Base-by-base conservation (phyloP, 352 stramenopile genomes). In the Paralagenidium karlingii region DNA sequence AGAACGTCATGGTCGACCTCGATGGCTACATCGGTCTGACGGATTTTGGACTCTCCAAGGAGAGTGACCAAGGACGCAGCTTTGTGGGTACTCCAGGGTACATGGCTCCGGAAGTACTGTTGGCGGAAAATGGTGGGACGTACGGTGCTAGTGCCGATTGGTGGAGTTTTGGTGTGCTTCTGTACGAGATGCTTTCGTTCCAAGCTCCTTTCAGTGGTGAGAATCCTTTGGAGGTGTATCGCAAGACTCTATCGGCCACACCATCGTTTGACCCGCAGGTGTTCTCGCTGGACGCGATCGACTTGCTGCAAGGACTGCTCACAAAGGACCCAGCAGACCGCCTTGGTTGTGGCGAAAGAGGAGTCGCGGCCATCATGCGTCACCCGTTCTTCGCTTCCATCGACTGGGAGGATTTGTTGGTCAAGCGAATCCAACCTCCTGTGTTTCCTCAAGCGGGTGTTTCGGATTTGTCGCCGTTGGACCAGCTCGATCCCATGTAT, bases 201-300 rank as follows among this genome's bases (percentile, higher is more conserved):
- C 85, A 79, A 36, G 70, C 79, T 31, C 79, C 79, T 19, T 99
- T 98, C 55, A 33, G 21, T 22, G 15, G 26, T 26, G 19, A 53
- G 16, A 68, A 85, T 45, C 80, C 95, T 9, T 78, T 94, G 33
- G 63, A 87, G 46, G 68, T 99, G 22, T 99, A 98, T 54, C 81
- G 93, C 44, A 98, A 98, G 60, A 99, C 99, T 45, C 70, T 93
- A 36, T 73, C 78, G 26, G 76, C 76, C 15, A 68, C 96, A 26
- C 73, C 97, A 7, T 65, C 64, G 20, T 99, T 97, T 57, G 69
- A 86, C 34, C 94, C 92, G n/a, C 60, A 55, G 20, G 81, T 96
- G 46, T 70, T 98, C 25, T 88, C 75, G 6, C 43, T 56, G 1
- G 55, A 79, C n/a, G 68, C 69, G 18, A 59, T 60, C 32, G 58